These are phyloP conservation scores for Austroboletus novae-zelandiae DNA, from an alignment of 1,284 basidiomycete species.

Conservation along the genomic window DNA sequence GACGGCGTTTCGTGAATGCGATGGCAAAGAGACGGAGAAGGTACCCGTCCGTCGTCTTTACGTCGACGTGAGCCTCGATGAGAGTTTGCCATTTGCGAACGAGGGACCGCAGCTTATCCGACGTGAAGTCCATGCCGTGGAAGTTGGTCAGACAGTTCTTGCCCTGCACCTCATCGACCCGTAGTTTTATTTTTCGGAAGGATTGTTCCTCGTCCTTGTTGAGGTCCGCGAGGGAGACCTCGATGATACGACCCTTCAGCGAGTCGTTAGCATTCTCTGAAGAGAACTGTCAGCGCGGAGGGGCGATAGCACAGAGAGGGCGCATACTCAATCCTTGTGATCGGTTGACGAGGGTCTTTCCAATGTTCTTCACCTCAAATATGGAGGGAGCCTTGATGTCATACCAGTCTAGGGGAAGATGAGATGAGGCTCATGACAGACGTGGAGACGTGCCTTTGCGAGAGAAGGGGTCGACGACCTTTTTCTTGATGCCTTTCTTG, in stretches of 20 bases:
- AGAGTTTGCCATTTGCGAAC: constrained; percentile 99
- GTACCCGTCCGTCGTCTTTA: constrained; percentile 99
- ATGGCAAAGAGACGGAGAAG: constrained; percentile 98
- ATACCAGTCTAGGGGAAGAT: constrained; percentile 84
- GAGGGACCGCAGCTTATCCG: constrained; percentile 99
- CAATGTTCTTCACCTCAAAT: constrained; percentile 96
- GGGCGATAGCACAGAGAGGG: neutral
- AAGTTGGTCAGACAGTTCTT: constrained; percentile 99
- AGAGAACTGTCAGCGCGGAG: constrained; percentile 12
- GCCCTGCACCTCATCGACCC: constrained; percentile 97
- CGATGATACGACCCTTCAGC: constrained; percentile 95
- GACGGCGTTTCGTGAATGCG: constrained; percentile 97
- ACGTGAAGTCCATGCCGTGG: constrained; percentile 99
- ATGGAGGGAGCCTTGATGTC: constrained; percentile 99
- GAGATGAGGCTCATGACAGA: constrained; percentile 2
- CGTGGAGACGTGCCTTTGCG: constrained; percentile 75
- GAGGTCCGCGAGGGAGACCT: constrained; percentile 96
- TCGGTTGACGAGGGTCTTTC: constrained; percentile 99
- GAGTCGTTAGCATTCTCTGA: constrained; percentile 99
- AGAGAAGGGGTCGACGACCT: constrained; percentile 99
- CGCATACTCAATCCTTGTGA: constrained; percentile 95
- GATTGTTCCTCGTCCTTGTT: constrained; percentile 99
- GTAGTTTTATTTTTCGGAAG: constrained; percentile 99
- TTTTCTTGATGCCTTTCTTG: constrained; percentile 99
- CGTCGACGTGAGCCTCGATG: constrained; percentile 98